Evolutionary conservation across 768 basidiomycete genomes (phyloP), one percentile per base, ranked within the genome.

Genomic region (Lentinula aciculospora): DNA sequence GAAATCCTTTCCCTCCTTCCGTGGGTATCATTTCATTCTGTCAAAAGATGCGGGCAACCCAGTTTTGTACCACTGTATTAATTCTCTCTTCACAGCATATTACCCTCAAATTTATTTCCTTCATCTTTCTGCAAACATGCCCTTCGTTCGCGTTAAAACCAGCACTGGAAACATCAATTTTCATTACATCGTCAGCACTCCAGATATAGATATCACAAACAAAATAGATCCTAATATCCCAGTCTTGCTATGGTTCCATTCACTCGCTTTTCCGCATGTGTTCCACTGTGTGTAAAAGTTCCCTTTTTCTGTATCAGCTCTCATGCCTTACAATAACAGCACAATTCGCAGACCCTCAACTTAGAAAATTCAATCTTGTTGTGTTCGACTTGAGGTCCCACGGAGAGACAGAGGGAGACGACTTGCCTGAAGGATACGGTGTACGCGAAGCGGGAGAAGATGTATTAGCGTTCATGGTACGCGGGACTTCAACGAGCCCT

Each of bases 101-200:
- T 28, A 28, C 7, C 32, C 19, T 53, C 50, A 12, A 13, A 2
- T 4, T 5, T 31, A 42, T 19, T 27, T 15, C 19, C 19, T 29
- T 9, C 15, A 17, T 32, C 31, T 42, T 17, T 25, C 27, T 46
- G 17, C 49, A 12, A 47, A 10, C n/a, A 57, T 57, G 56, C 42
- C 42, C 48, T 37, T 27, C 17, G 25, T 57, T 37, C 34, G 23
- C 10, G 56, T 57, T 3, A 47, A 47, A 48, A 47, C 56, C n/a
- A 21, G 25, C 8, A 9, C 29, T 36, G 46, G 45, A 21, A 47
- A 31, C n/a, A 48, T 48, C 8, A 48, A 55, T 39, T 66, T 71
- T 45, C 61, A 65, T 58, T 77, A 76, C 56, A 64, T 63, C 23
- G 75, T 77, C 36, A 65, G 73, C 1, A 77, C 75, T 1, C 75